Conservation (phyloP, 768 basidiomycete genomes). For the Mycena maculata region DNA sequence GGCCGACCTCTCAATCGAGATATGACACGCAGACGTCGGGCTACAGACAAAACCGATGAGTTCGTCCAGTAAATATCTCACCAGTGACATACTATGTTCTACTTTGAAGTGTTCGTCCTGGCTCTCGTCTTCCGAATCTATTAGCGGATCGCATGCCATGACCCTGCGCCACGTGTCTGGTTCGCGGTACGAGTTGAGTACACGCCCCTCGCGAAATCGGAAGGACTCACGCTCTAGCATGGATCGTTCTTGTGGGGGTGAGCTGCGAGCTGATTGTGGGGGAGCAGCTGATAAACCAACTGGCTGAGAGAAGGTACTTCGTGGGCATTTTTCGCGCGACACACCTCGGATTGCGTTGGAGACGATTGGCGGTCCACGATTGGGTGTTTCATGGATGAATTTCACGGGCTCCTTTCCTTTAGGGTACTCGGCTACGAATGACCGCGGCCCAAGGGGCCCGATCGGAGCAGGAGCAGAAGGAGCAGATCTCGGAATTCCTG, state of each 20-base stretch:
- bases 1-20: slow-evolving; percentile 62
- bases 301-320: not conserved
- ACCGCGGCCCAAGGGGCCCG: too few relatives aligned
- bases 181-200: slow-evolving; percentile 22
- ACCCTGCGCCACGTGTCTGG: slow-evolving; percentile 82
- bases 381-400: slow-evolving; percentile 65
- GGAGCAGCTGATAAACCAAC: slow-evolving; percentile 8
- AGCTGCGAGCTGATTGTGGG: slow-evolving; percentile 17
- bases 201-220: slow-evolving; percentile 16
- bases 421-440: slow-evolving; percentile 45
- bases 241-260: slow-evolving; percentile 47
- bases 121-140: slow-evolving; percentile 80
- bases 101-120: slow-evolving; percentile 69
- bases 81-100: slow-evolving; percentile 66
- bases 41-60: slow-evolving; percentile 44
- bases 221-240: slow-evolving; percentile 60
- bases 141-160: slow-evolving; percentile 70
- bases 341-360: slow-evolving; percentile 8
- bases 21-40: slow-evolving; percentile 64
- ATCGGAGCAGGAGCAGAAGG: too few relatives aligned
- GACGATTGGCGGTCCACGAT: slow-evolving; percentile 41
- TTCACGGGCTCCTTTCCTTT: slow-evolving; percentile 57
- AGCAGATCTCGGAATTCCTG: slow-evolving; percentile 44
- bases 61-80: slow-evolving; percentile 19
- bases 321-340: not conserved